Evolutionary conservation across 441 rosid species (phyloP).

Genomic region (Erodium trifolium): DNA sequence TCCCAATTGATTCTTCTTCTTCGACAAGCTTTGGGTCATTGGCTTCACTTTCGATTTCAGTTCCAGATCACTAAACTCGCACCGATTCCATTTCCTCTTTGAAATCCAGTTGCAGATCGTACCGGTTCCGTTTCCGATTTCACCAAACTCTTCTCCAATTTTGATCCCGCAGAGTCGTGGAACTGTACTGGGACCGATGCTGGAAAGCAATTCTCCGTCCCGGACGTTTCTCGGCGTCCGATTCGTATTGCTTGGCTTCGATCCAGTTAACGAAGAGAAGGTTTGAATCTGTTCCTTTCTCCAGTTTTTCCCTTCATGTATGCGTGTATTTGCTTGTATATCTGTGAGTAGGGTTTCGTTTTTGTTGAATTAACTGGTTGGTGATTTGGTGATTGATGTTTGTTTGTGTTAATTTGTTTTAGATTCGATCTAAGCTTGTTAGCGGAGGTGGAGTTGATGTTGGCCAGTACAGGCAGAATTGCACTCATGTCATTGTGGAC

Average conservation of each 20-base stretch:
- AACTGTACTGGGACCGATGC: constrained; percentile 18
- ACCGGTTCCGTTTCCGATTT: not conserved
- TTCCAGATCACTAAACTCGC: too few relatives aligned
- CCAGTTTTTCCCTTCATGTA: not conserved
- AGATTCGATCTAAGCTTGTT: constrained; percentile 69
- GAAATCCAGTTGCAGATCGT: not conserved
- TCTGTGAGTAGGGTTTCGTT: not conserved
- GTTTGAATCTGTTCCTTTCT: constrained; percentile 19
- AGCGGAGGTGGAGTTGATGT: constrained; percentile 67
- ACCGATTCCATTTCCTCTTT: not conserved
- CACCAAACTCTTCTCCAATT: not conserved
- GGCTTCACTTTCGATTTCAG: not conserved
- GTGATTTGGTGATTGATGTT: not conserved
- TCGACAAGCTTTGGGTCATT: constrained; percentile 18
- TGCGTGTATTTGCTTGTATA: not conserved
- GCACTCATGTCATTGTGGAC: constrained; percentile 72
- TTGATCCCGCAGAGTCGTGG: not conserved
- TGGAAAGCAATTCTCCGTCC: constrained; percentile 30
- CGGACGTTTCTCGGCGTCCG: constrained; percentile 52
- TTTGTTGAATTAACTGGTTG: not conserved
- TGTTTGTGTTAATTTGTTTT: constrained; percentile 6
- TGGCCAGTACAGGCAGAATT: constrained; percentile 33
- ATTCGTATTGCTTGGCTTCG: constrained; percentile 67
- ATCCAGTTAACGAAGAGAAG: constrained; percentile 29
- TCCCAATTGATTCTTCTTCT: constrained; percentile 23